phyloP scores from a whole-genome alignment of 1,284 basidiomycete species.

The Cerioporus squamosus region DNA sequence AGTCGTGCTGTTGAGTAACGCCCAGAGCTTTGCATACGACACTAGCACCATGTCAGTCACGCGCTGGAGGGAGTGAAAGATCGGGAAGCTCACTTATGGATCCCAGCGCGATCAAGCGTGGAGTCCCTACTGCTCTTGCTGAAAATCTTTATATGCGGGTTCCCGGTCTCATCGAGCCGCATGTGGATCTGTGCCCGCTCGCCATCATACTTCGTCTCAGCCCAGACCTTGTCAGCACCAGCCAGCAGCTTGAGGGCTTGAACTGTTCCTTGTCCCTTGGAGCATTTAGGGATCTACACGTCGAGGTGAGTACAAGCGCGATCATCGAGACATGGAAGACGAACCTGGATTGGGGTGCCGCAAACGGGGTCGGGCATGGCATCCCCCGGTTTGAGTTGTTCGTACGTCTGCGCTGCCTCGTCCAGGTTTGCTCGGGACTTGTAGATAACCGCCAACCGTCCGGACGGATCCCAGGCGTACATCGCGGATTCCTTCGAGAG shows the following conservation, averaged over 20 bases:
- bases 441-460: slow-evolving; percentile 59
- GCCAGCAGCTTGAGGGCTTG: slow-evolving; percentile 59
- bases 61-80: not conserved
- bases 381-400: slow-evolving; percentile 38
- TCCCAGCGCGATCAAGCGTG: slow-evolving; percentile 69
- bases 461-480: slow-evolving; percentile 68
- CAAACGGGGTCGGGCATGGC: slow-evolving; percentile 36
- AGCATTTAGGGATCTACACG: slow-evolving; percentile 78
- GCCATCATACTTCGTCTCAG: slow-evolving; percentile 91
- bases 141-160: slow-evolving; percentile 70
- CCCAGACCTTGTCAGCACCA: slow-evolving; percentile 61
- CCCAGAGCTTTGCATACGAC: slow-evolving; percentile 69
- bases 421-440: slow-evolving; percentile 60
- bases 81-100: slow-evolving; percentile 58
- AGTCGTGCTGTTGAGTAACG: slow-evolving; percentile 33
- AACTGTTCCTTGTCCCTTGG: slow-evolving; percentile 64
- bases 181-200: slow-evolving; percentile 90
- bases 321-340: not conserved
- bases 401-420: slow-evolving; percentile 47
- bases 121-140: slow-evolving; percentile 86
- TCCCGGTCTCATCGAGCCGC: slow-evolving; percentile 43
- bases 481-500: slow-evolving; percentile 70
- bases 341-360: slow-evolving; percentile 61
- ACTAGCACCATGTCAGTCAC: slow-evolving; percentile 35
- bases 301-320: not conserved